Conservation (phyloP, 768 basidiomycete genomes). For the Tricholoma terreum region DNA sequence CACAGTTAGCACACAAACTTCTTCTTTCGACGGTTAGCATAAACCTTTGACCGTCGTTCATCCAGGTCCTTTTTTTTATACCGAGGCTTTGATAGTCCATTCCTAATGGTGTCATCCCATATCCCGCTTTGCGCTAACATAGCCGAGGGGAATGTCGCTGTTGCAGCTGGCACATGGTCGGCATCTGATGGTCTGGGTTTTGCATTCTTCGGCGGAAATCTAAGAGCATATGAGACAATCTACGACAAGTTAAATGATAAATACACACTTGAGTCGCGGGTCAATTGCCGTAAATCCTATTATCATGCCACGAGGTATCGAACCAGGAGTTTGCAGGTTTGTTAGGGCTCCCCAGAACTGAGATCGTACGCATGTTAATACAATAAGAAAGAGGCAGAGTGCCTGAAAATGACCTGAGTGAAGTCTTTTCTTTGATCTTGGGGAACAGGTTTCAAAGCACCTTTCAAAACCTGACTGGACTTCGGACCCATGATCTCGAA, state of each 20-base stretch:
- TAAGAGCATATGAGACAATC: constrained; percentile 25
- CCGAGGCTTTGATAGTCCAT: constrained; percentile 52
- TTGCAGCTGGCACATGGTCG: constrained; percentile 24
- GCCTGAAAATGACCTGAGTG: constrained; percentile 43
- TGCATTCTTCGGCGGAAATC: constrained; percentile 83
- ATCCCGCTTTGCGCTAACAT: constrained; percentile 63
- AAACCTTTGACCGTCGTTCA: constrained; percentile 70
- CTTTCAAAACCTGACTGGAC: constrained; percentile 69
- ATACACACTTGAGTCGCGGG: constrained; percentile 75
- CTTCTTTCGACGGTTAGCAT: constrained; percentile 1
- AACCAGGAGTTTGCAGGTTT: constrained; percentile 60
- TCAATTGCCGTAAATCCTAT: constrained; percentile 81
- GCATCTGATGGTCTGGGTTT: constrained; percentile 35
- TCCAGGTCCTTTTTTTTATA: constrained; percentile 88
- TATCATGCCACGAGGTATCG: constrained; percentile 70
- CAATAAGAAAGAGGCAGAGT: not conserved
- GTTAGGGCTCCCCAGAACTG: constrained; percentile 70
- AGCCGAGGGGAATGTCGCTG: constrained; percentile 50
- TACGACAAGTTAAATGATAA: not conserved
- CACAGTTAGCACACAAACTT: not conserved
- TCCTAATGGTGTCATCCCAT: constrained; percentile 64
- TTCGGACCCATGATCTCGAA: constrained; percentile 93
- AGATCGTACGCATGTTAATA: not conserved
- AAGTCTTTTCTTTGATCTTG: constrained; percentile 54
- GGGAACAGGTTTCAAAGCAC: constrained; percentile 50